Evolutionary conservation across 495 filamentous ascomycete genomes (phyloP).

Genomic region (Aspergillus baeticus): DNA sequence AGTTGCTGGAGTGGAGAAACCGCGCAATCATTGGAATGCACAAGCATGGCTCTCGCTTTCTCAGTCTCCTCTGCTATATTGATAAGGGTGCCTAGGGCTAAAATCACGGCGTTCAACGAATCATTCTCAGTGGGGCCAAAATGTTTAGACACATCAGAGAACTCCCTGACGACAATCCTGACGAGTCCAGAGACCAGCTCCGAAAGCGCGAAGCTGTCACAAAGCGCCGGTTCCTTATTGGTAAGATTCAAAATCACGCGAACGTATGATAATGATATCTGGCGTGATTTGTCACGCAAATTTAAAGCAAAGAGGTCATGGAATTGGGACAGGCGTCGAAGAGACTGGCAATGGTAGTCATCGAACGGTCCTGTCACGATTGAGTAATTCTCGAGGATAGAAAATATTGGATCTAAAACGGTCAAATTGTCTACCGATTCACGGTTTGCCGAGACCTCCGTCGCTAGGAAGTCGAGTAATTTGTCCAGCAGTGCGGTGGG

Average conservation of each 20-base stretch:
- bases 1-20: constrained; percentile 41
- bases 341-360: constrained; percentile 22
- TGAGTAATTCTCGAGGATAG: constrained; percentile 64
- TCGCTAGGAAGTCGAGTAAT: constrained; percentile 29
- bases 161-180: constrained; percentile 43
- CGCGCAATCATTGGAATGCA: constrained; percentile 21
- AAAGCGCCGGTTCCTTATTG: constrained; percentile 72
- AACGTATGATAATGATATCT: constrained; percentile 43
- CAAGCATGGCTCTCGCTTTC: constrained; percentile 43
- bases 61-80: constrained; percentile 82
- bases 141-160: constrained; percentile 37
- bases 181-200: constrained; percentile 58
- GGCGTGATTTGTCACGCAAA: constrained; percentile 12
- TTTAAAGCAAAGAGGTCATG: constrained; percentile 27
- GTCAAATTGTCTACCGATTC: constrained; percentile 14
- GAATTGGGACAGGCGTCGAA: constrained; percentile 29
- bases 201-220: constrained; percentile 60
- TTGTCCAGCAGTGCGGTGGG: constrained; percentile 23
- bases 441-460: constrained; percentile 9
- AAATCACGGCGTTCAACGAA: constrained; percentile 68
- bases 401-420: constrained; percentile 44
- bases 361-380: constrained; percentile 23
- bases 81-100: constrained; percentile 81
- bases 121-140: constrained; percentile 44
- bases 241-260: constrained; percentile 84